These are phyloP conservation scores for Diphasiastrum complanatum DNA, from an alignment of 83 land plant genomes.

Conservation along the genomic window DNA sequence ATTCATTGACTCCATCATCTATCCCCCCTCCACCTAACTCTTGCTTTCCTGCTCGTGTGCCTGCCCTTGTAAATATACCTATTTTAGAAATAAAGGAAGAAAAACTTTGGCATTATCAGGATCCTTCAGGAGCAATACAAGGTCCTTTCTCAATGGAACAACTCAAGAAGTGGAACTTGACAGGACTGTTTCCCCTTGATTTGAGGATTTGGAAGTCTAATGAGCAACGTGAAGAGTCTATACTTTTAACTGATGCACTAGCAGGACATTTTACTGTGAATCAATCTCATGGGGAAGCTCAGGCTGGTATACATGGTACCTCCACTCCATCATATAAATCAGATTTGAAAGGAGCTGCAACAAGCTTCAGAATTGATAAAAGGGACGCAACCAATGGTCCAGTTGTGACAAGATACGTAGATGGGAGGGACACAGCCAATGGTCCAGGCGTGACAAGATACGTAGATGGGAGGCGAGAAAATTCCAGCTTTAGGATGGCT, in stretches of 20 bases:
- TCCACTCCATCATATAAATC: too few species aligned
- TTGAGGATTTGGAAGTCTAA: constrained; percentile 60
- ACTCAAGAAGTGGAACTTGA: constrained; percentile 75
- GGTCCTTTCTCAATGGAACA: constrained; percentile 96
- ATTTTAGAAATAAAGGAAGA: constrained; percentile 33
- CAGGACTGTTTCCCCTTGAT: constrained; percentile 67
- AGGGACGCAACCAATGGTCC: too few species aligned
- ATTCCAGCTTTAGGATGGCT: too few species aligned
- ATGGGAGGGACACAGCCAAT: too few species aligned
- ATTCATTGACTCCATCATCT: background rate
- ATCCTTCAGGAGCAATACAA: constrained; percentile 74
- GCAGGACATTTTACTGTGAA: constrained; percentile 45
- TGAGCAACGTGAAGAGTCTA: constrained; percentile 46
- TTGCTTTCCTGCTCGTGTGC: background rate
- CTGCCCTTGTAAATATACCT: background rate
- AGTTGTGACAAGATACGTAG: too few species aligned
- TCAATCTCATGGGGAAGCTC: too few species aligned
- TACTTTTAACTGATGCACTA: constrained; percentile 64
- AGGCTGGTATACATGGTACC: too few species aligned
- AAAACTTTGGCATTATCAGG: constrained; percentile 81
- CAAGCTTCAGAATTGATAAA: too few species aligned
- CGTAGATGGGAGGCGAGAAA: too few species aligned
- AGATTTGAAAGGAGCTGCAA: too few species aligned
- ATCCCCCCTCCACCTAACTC: constrained; percentile 5
- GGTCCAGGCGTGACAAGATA: too few species aligned